Evolutionary conservation across 2,329 filamentous ascomycete species (phyloP), one percentile per base, ranked within the genome.

Genomic region (Alternaria tenuissima): DNA sequence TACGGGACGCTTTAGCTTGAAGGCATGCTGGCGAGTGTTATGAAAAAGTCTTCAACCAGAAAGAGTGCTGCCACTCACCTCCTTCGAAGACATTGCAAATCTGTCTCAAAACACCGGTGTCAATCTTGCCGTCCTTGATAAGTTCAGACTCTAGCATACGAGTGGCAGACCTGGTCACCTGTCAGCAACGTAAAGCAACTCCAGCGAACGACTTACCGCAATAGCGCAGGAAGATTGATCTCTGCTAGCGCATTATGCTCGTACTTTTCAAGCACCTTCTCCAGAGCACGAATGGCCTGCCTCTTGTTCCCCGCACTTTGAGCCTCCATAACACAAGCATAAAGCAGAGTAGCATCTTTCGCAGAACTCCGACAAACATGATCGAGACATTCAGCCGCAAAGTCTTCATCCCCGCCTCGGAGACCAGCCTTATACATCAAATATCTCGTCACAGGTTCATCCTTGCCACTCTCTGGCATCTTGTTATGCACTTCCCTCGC

Each of bases 251-350:
- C 75, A 46, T 71, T 78, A 52, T 83, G 81, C 24, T 87, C 81
- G 59, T 84, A 83, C 53, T 84, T 86, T 28, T 87, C 82, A 14
- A 91, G 79, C 1, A 93, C 81, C 59, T 84, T 82, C 65, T 87
- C 86, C 47, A 94, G 74, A 11, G 86, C 85, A 30, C 82, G 75
- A 12, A 89, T 79, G 2, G 89, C 86, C 63, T 89, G 87, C 0
- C 81, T 63, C 52, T 85, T 88, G 62, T 92, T 86, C 0, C 88
- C 87, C 1, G 81, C 81, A 63, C 87, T 82, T 51, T 93, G 88
- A 3, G 92, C 90, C 75, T 96, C 92, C 28, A 92, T 80, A 22
- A 92, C 87, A 68, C 93, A 97, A 1, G 92, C 91, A 65, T 94
- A 93, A 1, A 97, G 81, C 43, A 93, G 86, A 14, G 88, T 87